These are phyloP conservation scores for Citrus australasica DNA, from an alignment of 345 rosid species.

Conservation along the genomic window DNA sequence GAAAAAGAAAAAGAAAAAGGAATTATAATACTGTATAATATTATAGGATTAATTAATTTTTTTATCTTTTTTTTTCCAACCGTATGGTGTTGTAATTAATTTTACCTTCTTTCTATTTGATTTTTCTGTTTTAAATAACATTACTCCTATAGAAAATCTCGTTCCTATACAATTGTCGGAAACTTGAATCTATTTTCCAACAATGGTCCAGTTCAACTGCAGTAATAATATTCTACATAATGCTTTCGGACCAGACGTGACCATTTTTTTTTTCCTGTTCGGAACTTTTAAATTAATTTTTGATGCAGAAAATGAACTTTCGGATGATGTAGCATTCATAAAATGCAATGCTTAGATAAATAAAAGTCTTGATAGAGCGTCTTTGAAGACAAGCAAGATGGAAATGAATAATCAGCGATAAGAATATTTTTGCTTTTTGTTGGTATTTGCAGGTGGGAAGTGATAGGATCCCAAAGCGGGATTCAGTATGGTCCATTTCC, in stretches of 20 bases:
- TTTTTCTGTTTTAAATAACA: too few relatives aligned
- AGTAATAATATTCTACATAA: neutral
- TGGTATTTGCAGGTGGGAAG: slow-evolving; percentile 66
- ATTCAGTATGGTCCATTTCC: slow-evolving; percentile 78
- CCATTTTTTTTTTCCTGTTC: neutral
- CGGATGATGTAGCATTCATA: neutral
- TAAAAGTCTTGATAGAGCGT: neutral
- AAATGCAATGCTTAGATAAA: neutral
- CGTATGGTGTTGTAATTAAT: too few relatives aligned
- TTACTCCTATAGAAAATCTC: too few relatives aligned
- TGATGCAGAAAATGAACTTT: neutral
- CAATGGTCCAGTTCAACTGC: neutral
- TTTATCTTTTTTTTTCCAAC: too few relatives aligned
- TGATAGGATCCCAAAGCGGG: slow-evolving; percentile 49
- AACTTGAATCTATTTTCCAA: neutral
- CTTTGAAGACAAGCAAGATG: neutral
- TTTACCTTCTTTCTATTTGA: too few relatives aligned
- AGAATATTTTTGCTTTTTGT: neutral
- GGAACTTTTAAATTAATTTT: neutral
- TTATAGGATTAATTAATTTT: too few relatives aligned
- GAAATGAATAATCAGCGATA: slow-evolving; percentile 12
- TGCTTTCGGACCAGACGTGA: neutral
- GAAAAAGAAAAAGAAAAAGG: too few relatives aligned
- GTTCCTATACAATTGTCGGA: neutral
- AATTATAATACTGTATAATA: too few relatives aligned